Conservation (phyloP, 2,329 filamentous ascomycete species). For the Talaromyces marneffei region DNA sequence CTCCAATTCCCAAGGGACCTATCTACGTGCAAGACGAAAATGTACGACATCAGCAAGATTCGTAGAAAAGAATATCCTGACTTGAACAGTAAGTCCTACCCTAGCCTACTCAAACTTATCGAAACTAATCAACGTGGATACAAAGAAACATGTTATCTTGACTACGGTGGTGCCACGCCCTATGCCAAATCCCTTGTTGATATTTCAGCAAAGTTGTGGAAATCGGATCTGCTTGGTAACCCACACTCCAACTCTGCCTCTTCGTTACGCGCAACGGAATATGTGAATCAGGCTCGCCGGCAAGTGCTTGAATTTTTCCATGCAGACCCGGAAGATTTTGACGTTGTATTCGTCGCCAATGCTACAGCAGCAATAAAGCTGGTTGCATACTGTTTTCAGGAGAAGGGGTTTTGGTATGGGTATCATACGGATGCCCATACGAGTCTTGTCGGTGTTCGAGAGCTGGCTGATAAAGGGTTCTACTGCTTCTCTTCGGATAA, state of each 20-base stretch:
- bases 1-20: neutral
- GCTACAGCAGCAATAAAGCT: slow-evolving; percentile 87
- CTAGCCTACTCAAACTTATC: too few species aligned
- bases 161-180: slow-evolving; percentile 86
- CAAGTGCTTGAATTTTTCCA: slow-evolving; percentile 69
- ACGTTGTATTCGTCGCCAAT: slow-evolving; percentile 86
- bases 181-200: slow-evolving; percentile 77
- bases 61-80: slow-evolving; percentile 11
- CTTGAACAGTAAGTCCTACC: slow-evolving; percentile 1
- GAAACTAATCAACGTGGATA: neutral
- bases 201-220: slow-evolving; percentile 71
- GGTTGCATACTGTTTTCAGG: slow-evolving; percentile 69
- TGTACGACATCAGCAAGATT: slow-evolving; percentile 9
- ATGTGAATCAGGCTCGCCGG: slow-evolving; percentile 69
- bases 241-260: slow-evolving; percentile 81
- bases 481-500: slow-evolving; percentile 60
- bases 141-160: slow-evolving; percentile 57
- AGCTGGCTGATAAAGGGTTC: slow-evolving; percentile 57
- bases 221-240: slow-evolving; percentile 72
- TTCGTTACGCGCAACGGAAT: slow-evolving; percentile 67
- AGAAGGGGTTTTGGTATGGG: slow-evolving; percentile 63
- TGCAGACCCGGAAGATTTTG: slow-evolving; percentile 73
- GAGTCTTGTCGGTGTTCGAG: slow-evolving; percentile 73
- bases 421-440: slow-evolving; percentile 85
- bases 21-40: neutral